phyloP scores from a whole-genome alignment of 768 basidiomycete species.

The Leccinum olivaceopallidum region DNA sequence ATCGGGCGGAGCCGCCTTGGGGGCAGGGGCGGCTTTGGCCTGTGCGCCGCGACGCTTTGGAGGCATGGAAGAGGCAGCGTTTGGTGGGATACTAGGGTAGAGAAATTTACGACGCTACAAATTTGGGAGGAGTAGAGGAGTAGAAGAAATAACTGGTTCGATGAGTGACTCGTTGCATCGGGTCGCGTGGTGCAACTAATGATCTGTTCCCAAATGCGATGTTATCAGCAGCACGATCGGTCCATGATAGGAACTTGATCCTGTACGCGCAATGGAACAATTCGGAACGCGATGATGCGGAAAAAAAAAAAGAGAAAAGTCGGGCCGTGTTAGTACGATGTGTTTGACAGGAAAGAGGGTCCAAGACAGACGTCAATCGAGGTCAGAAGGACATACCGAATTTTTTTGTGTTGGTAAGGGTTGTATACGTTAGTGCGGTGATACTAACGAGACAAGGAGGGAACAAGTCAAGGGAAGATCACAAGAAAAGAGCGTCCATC shows the following conservation, averaged over 20 bases:
- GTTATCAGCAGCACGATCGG: slow-evolving; percentile 32
- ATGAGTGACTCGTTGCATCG: slow-evolving; percentile 30
- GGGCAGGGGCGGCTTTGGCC: slow-evolving; percentile 15
- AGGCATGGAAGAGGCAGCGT: slow-evolving; percentile 20
- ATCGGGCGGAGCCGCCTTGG: slow-evolving; percentile 15
- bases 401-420: not conserved
- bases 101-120: slow-evolving; percentile 20
- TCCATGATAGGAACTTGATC: slow-evolving; percentile 34
- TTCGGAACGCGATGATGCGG: slow-evolving; percentile 17
- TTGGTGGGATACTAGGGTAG: not conserved
- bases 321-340: slow-evolving; percentile 7
- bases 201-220: slow-evolving; percentile 26
- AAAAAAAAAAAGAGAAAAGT: slow-evolving; percentile 7
- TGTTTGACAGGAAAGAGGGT: not conserved
- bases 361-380: not conserved
- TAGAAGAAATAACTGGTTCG: slow-evolving; percentile 19
- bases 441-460: slow-evolving; percentile 1
- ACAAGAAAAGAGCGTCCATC: not conserved
- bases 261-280: slow-evolving; percentile 19
- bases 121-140: slow-evolving; percentile 14
- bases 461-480: not conserved
- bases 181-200: slow-evolving; percentile 23
- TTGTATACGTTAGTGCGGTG: slow-evolving; percentile 12
- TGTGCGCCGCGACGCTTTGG: slow-evolving; percentile 30
- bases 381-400: slow-evolving; percentile 8